Evolutionary conservation across 352 stramenopile genomes (phyloP).

Genomic region (Aphanomyces astaci): DNA sequence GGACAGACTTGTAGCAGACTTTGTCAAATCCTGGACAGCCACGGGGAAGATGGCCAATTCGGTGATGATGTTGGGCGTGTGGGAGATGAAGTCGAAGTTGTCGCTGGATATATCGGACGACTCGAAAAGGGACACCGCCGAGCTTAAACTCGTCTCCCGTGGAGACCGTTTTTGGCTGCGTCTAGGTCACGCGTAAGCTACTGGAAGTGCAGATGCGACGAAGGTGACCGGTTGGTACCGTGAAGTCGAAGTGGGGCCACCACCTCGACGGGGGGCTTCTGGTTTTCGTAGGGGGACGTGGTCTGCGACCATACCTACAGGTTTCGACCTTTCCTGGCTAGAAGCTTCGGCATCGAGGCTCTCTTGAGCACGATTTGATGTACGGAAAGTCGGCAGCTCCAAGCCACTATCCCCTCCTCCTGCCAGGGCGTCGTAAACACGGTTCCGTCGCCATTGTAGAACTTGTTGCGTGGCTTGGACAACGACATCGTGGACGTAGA

Average conservation of each 20-base stretch:
- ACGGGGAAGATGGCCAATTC: background rate
- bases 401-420: too few species aligned
- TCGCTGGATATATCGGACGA: background rate
- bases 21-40: too few species aligned
- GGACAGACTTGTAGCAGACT: background rate
- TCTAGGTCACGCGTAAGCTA: background rate
- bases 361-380: background rate
- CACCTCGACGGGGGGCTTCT: too few species aligned
- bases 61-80: background rate
- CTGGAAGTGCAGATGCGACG: background rate
- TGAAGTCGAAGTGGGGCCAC: background rate
- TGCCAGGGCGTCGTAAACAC: background rate
- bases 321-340: too few species aligned
- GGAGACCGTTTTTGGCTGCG: background rate
- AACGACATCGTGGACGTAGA: background rate
- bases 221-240: background rate
- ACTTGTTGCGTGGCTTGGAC: background rate
- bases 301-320: too few species aligned
- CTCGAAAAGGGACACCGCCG: slow-evolving; percentile 4
- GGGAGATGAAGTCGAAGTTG: background rate
- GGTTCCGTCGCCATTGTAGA: background rate
- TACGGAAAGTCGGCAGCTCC: too few species aligned
- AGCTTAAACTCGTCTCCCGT: background rate
- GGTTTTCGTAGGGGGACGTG: too few species aligned
- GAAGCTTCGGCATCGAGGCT: background rate